These are phyloP conservation scores for Ceratonia siliqua DNA, from an alignment of 306 rosid species.

Conservation along the genomic window DNA sequence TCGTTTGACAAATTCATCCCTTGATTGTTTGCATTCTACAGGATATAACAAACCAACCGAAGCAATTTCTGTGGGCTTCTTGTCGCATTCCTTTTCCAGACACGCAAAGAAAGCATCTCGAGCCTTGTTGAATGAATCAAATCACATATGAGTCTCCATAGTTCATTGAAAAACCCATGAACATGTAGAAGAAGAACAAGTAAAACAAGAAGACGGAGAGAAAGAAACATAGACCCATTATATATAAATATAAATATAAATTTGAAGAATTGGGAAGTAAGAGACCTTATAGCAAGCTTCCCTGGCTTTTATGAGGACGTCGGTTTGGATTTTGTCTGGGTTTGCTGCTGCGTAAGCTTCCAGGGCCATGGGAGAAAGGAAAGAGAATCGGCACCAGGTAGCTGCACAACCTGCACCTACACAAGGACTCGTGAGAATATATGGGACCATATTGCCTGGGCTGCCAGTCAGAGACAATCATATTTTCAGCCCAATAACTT, in stretches of 20 bases:
- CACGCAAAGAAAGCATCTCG: constrained; percentile 91
- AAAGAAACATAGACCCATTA: not conserved
- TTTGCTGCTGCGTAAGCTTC: constrained; percentile 54
- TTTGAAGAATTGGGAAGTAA: not conserved
- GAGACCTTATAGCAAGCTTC: constrained; percentile 80
- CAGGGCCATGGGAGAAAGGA: constrained; percentile 49
- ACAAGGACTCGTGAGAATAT: too few species aligned
- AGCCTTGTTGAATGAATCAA: constrained; percentile 51
- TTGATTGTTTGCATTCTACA: constrained; percentile 56
- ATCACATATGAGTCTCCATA: not conserved
- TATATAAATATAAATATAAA: not conserved
- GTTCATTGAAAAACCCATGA: not conserved
- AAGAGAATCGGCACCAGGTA: not conserved
- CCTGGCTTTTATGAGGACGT: constrained; percentile 74
- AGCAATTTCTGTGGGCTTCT: constrained; percentile 87
- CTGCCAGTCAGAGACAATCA: not conserved
- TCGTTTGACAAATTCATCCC: constrained; percentile 64
- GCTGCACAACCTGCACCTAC: not conserved
- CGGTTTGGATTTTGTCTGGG: constrained; percentile 58
- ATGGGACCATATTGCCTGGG: not conserved
- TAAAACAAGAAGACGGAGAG: not conserved
- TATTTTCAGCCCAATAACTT: not conserved
- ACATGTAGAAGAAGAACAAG: not conserved
- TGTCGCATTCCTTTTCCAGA: constrained; percentile 65
- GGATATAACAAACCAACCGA: constrained; percentile 91